Evolutionary conservation across 176 grass and related monocot species (phyloP).

Genomic region (Ensete glaucum): DNA sequence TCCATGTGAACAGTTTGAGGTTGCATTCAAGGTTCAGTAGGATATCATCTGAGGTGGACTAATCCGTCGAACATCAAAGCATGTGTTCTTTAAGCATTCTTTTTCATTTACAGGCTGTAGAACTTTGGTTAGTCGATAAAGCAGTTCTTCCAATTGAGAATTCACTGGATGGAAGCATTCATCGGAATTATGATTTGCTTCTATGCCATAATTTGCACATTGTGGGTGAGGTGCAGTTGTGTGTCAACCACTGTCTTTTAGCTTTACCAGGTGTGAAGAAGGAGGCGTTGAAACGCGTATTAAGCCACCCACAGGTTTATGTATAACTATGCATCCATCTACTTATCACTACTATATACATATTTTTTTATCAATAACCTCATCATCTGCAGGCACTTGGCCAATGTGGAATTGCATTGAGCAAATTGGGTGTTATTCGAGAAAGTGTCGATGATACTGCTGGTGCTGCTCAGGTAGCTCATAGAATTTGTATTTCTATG

Average conservation of each 20-base stretch:
- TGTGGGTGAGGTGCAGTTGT: slow-evolving; percentile 50
- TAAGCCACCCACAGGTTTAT: slow-evolving; percentile 49
- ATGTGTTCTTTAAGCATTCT: not conserved
- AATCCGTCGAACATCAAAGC: slow-evolving; percentile 1
- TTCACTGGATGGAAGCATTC: slow-evolving; percentile 49
- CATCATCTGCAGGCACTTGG: slow-evolving; percentile 37
- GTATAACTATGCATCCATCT: not conserved
- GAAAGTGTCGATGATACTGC: slow-evolving; percentile 40
- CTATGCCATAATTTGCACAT: slow-evolving; percentile 44
- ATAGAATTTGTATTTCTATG: not conserved
- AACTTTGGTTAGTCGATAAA: slow-evolving; percentile 47
- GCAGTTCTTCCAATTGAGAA: slow-evolving; percentile 59
- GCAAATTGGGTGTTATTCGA: slow-evolving; percentile 29
- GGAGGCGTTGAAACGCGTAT: slow-evolving; percentile 30
- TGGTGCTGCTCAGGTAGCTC: slow-evolving; percentile 42
- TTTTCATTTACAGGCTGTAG: slow-evolving; percentile 40
- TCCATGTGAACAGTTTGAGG: slow-evolving; percentile 48
- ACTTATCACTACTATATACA: not conserved
- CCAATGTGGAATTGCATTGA: slow-evolving; percentile 44
- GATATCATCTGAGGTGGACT: not conserved
- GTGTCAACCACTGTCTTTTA: slow-evolving; percentile 42
- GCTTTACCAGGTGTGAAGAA: slow-evolving; percentile 38
- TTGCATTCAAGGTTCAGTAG: slow-evolving; percentile 38
- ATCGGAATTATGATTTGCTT: slow-evolving; percentile 56
- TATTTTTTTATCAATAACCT: not conserved